These are phyloP conservation scores for Somion occarium DNA, from an alignment of 1,284 basidiomycete species.

Conservation along the genomic window DNA sequence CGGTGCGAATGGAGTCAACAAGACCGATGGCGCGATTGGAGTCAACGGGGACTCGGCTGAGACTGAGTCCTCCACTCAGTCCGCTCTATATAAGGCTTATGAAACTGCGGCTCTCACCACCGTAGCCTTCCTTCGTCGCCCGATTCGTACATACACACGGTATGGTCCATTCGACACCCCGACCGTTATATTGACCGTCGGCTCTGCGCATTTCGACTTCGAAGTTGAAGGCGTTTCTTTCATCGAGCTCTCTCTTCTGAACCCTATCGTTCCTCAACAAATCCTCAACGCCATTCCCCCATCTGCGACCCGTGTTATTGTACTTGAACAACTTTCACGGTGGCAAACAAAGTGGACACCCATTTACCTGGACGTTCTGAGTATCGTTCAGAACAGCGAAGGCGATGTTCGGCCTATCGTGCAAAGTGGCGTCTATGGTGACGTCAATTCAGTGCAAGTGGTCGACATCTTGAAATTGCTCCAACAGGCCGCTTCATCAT, in stretches of 20 bases:
- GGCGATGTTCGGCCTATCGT: constrained; percentile 46
- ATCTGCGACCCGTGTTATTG: constrained; percentile 69
- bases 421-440: constrained; percentile 59
- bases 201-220: constrained; percentile 42
- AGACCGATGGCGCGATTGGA: constrained; percentile 7
- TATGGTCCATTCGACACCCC: constrained; percentile 49
- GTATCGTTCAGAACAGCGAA: constrained; percentile 64
- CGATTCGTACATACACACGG: constrained; percentile 46
- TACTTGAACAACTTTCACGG: constrained; percentile 76
- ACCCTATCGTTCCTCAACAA: constrained; percentile 66
- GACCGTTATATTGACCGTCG: constrained; percentile 71
- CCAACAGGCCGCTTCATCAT: constrained; percentile 30
- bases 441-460: constrained; percentile 37
- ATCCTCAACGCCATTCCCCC: constrained; percentile 63
- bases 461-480: constrained; percentile 47
- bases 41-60: constrained; percentile 26
- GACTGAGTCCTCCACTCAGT: constrained; percentile 14
- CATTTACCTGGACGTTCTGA: constrained; percentile 80
- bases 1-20: constrained; percentile 22
- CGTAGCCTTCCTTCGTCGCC: constrained; percentile 55
- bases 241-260: constrained; percentile 68
- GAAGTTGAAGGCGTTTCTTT: constrained; percentile 59
- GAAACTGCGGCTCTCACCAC: constrained; percentile 63
- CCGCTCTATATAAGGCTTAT: constrained; percentile 49
- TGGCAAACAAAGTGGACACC: constrained; percentile 88